A percentile compares a stretch with the other conserved stretches of the same genome.
phyloP scores from a whole-genome alignment of 495 filamentous ascomycete genomes.

The Pyrenula aspistea region DNA sequence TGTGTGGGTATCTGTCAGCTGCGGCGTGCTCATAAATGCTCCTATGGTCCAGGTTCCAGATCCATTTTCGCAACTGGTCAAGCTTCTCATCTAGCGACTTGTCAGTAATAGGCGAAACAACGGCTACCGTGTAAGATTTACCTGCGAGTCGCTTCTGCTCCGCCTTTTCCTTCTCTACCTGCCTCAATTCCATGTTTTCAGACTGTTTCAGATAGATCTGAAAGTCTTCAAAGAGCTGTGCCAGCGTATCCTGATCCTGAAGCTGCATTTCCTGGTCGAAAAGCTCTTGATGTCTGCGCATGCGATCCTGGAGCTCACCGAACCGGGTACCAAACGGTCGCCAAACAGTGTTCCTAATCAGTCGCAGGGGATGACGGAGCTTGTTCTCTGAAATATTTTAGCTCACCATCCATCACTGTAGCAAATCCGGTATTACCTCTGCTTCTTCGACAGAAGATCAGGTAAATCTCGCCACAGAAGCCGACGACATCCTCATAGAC shows the following conservation, averaged over 20 bases:
- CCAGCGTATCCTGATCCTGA: background rate
- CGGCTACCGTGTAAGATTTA: background rate
- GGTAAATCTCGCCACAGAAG: background rate
- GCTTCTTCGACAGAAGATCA: background rate
- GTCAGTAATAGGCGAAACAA: background rate
- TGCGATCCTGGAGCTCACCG: background rate
- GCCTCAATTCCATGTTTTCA: background rate
- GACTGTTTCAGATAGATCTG: background rate
- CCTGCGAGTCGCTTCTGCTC: background rate
- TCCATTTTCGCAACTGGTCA: background rate
- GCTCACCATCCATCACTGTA: too few species aligned
- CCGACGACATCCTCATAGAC: background rate
- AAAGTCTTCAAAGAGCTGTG: background rate
- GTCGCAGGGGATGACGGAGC: background rate
- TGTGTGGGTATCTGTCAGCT: background rate
- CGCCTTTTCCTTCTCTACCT: background rate
- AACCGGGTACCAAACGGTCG: background rate
- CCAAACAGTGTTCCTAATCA: background rate
- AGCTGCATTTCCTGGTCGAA: background rate
- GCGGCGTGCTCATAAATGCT: background rate
- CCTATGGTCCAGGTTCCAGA: background rate
- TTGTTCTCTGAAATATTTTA: too few species aligned
- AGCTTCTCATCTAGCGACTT: background rate
- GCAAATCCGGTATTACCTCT: background rate
- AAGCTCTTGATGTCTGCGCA: background rate